Percentiles rank a stretch among this genome's conserved stretches.
These are phyloP conservation scores for Backusella parvicylindrica DNA, from an alignment of 192 early-diverging fungal species.

Conservation along the genomic window DNA sequence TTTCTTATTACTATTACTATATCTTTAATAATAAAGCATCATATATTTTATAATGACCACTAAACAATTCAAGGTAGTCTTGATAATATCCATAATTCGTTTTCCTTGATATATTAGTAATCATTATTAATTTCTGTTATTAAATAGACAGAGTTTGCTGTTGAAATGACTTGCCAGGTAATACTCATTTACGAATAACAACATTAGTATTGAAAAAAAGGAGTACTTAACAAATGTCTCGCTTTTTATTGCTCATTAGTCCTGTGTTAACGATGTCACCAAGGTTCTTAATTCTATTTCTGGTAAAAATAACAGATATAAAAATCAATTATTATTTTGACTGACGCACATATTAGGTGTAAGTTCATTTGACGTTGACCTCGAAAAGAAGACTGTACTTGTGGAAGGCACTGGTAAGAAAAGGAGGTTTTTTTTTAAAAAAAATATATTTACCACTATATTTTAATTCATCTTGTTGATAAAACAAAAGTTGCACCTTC, in stretches of 20 bases:
- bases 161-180: conserved; percentile 78
- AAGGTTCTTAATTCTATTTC: conserved; percentile 49
- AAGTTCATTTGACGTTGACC: conserved; percentile 59
- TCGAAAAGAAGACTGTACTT: conserved; percentile 68
- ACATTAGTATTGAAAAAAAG: neutral
- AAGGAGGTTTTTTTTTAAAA: neutral
- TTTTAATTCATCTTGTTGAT: neutral
- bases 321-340: neutral
- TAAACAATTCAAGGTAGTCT: neutral
- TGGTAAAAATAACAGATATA: conserved; percentile 18
- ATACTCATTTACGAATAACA: neutral
- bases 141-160: conserved; percentile 72
- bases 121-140: neutral
- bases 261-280: conserved; percentile 67
- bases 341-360: conserved; percentile 41
- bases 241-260: conserved; percentile 8
- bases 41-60: neutral
- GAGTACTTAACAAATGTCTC: neutral
- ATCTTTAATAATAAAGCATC: neutral
- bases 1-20: too few species aligned
- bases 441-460: neutral
- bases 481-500: conserved; percentile 58
- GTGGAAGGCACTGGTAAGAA: conserved; percentile 65
- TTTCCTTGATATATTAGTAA: neutral
- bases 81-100: neutral